Evolutionary conservation across 1,284 basidiomycete species (phyloP).

Genomic region (Omphalotus olearius): DNA sequence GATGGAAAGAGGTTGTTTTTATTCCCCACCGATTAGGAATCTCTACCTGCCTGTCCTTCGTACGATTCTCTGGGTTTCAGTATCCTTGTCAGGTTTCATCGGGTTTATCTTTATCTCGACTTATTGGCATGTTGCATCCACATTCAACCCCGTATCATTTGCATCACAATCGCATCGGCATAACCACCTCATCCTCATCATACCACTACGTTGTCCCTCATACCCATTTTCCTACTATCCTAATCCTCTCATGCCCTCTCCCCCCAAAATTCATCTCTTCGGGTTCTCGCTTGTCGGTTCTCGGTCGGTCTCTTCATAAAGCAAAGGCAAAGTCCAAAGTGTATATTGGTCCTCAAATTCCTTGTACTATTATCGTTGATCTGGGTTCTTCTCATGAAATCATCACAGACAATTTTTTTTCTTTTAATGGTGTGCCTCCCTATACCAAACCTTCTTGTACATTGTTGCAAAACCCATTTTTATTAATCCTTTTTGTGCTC

Average conservation of each 20-base stretch:
- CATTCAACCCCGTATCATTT: background rate
- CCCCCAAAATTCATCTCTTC: background rate
- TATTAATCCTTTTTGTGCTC: too few species aligned
- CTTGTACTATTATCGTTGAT: background rate
- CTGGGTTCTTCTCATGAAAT: background rate
- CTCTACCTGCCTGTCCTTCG: background rate
- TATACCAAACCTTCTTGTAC: too few species aligned
- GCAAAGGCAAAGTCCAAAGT: background rate
- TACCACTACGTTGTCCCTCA: background rate
- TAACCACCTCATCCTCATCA: background rate
- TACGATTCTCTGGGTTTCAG: background rate
- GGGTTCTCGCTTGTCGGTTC: background rate
- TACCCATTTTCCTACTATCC: background rate
- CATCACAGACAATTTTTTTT: background rate
- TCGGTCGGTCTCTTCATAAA: background rate
- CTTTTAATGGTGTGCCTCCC: background rate
- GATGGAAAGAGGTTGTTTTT: slow-evolving; percentile 13
- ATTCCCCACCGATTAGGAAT: slow-evolving; percentile 13
- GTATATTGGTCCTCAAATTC: background rate
- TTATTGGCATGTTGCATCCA: background rate
- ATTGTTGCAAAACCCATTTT: too few species aligned
- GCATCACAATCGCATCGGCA: background rate
- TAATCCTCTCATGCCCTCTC: background rate
- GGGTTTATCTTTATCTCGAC: background rate
- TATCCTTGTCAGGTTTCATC: background rate